These are phyloP conservation scores for Cryphonectria naterciae DNA, from an alignment of 2,329 filamentous ascomycete genomes.

Conservation along the genomic window DNA sequence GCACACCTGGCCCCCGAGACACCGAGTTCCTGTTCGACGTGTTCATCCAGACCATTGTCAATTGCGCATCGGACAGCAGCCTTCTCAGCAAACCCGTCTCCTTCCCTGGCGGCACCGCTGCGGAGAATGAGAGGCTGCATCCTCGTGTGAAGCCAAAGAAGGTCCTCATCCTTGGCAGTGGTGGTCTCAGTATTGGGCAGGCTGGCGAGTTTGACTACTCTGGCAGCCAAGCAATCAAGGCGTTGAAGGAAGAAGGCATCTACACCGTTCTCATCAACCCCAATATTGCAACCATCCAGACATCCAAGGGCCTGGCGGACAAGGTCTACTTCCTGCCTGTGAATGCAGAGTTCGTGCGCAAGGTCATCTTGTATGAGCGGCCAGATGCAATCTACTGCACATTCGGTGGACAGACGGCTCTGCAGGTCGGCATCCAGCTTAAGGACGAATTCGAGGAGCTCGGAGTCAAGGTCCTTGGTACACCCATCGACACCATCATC, in stretches of 20 bases:
- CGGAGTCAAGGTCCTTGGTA: slow-evolving; percentile 92
- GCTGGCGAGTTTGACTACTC: slow-evolving; percentile 99
- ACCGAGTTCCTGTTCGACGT: slow-evolving; percentile 98
- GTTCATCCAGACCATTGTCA: slow-evolving; percentile 83
- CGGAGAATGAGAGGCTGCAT: slow-evolving; percentile 76
- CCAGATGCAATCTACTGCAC: slow-evolving; percentile 98
- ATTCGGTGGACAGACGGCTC: slow-evolving; percentile 94
- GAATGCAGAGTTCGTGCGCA: slow-evolving; percentile 94
- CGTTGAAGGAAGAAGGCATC: slow-evolving; percentile 95
- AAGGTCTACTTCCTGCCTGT: slow-evolving; percentile 99
- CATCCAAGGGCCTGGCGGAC: slow-evolving; percentile 94
- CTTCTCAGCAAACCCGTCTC: slow-evolving; percentile 73
- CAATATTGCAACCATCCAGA: slow-evolving; percentile 98
- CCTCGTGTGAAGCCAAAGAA: slow-evolving; percentile 89
- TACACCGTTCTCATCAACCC: slow-evolving; percentile 99
- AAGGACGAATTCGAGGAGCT: slow-evolving; percentile 95
- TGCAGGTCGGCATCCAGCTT: slow-evolving; percentile 95
- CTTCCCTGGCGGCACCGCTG: slow-evolving; percentile 83
- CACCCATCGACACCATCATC: slow-evolving; percentile 96
- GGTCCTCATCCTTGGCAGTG: slow-evolving; percentile 90
- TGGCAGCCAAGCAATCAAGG: slow-evolving; percentile 97
- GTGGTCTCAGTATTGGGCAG: slow-evolving; percentile 95
- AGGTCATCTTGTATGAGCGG: slow-evolving; percentile 92
- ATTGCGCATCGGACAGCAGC: slow-evolving; percentile 68
- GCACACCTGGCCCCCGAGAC: slow-evolving; percentile 90